Evolutionary conservation across 768 basidiomycete genomes (phyloP), one percentile per base, ranked within the genome.

Genomic region (Suillus decipiens): DNA sequence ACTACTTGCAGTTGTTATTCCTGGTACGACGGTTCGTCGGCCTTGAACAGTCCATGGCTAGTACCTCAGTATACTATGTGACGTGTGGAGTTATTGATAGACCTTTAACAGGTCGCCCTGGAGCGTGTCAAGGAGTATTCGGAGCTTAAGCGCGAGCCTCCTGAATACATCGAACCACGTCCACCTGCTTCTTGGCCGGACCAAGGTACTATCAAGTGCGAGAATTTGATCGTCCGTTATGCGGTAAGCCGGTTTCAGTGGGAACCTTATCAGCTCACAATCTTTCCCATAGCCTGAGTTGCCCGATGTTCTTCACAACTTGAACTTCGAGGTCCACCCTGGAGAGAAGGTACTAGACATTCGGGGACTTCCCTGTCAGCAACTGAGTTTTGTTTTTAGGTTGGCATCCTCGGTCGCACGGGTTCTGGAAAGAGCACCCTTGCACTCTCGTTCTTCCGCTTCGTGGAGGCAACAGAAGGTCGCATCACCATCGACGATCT

Each of bases 91-190:
- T 50, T 37, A 53, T 56, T 10, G 22, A 60, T 66, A 31, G 65
- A 62, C 43, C 61, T 17, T 43, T 36, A 55, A 17, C 61, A 91
- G 90, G 90, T 93, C 67, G 89, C 92, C 37, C 77, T 94, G 41
- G 94, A 96, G 73, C 89, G 95, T 59, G 86, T 96, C 73, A 95
- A 95, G 72, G 95, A 96, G 77, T 96, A 90, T 72, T 90, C 93
- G 5, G 91, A 94, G 66, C 76, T 95, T 34, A 73, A 79, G 47
- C 83, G 83, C 33, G 95, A 98, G 78, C 83, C 89, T 10, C 81
- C 93, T 1, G 95, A 98, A 72, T 92, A 89, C 70, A 73, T 92
- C 48, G 93, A 97, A 63, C 93, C 93, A 4, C 80, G 93, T n/a
- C 95, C 95, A 5, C 81, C 87, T 0, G 77, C 84, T 6, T 80